Base-by-base conservation (phyloP, 345 rosid species). In the Bruguiera parviflora region DNA sequence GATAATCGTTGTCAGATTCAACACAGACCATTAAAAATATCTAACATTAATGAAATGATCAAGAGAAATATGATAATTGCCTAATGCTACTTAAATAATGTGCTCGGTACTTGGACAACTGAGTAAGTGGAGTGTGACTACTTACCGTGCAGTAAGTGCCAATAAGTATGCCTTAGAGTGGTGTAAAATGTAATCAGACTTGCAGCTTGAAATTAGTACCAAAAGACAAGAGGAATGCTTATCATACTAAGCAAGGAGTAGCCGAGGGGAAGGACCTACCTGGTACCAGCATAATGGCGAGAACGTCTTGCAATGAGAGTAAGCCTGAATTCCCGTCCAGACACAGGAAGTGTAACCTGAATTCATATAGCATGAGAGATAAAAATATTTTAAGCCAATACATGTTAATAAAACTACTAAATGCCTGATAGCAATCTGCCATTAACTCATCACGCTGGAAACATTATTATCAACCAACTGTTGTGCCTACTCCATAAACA, bases 251-350 rank as follows among this genome's bases (percentile, higher is more conserved):
- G 59, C 31, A 56, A 29, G 10, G 16, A 21, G 13, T 24, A 43
- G 49, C 5, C 59, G 28, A 22, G 25, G 4, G 59, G 31, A 24
- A 5, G 31, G 19, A 56, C 82, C 47, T 82, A 95, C 99, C 99
- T 88, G 73, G 93, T 92, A 66, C 99, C 99, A 76, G 99, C 99
- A 79, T 81, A 92, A 84, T 92, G 94, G 31, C 99, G 93, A 59
- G 99, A 95, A 46, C 99, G 96, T 78, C 98, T 92, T n/a, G 98
- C 96, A 73, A 95, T 90, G 53, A 95, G 87, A 56, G 98, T 88
- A 65, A 95, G 84, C 67, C 79, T 89, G 74, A 92, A 83, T 71
- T 85, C 86, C 65, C 94, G 84, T 74, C 96, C 99, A 71, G 88
- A 85, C 59, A 83, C 84, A 75, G 89, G 84, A 66, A 90, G 85